phyloP scores from a whole-genome alignment of 768 basidiomycete genomes.

The Dictyophora rubrovolvata region DNA sequence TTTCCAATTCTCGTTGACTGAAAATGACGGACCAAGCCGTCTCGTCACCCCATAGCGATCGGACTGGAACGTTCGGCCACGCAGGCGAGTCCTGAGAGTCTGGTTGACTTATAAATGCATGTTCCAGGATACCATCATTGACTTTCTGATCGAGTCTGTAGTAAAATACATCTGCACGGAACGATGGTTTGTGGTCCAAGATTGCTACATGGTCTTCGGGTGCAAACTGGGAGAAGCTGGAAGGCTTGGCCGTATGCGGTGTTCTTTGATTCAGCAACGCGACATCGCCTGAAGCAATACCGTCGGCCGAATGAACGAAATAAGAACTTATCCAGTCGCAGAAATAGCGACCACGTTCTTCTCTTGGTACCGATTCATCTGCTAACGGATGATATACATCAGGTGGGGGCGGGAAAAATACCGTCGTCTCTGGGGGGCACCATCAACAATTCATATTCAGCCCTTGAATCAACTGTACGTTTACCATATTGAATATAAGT shows the following conservation, averaged over 20 bases:
- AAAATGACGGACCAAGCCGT: background rate
- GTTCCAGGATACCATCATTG: background rate
- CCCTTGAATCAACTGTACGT: too few relatives aligned
- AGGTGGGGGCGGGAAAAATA: background rate
- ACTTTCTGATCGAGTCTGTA: background rate
- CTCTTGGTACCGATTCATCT: background rate
- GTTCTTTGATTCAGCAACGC: background rate
- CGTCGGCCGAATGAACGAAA: background rate
- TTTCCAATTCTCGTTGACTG: background rate
- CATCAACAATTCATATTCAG: too few relatives aligned
- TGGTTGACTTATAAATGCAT: background rate
- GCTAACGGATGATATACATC: background rate
- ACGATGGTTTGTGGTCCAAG: background rate
- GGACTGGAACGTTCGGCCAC: background rate
- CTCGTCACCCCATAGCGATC: background rate
- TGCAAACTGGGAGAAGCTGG: background rate
- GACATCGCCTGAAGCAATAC: background rate
- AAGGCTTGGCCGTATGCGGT: background rate
- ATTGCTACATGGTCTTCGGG: background rate
- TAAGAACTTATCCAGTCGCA: background rate
- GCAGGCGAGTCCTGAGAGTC: background rate
- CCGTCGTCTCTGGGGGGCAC: too few relatives aligned
- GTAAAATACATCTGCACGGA: conserved; percentile 1
- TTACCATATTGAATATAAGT: background rate
- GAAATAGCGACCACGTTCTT: background rate